These are phyloP conservation scores for Ophiostoma piceae DNA, from an alignment of 2,329 filamentous ascomycete genomes.

Conservation along the genomic window DNA sequence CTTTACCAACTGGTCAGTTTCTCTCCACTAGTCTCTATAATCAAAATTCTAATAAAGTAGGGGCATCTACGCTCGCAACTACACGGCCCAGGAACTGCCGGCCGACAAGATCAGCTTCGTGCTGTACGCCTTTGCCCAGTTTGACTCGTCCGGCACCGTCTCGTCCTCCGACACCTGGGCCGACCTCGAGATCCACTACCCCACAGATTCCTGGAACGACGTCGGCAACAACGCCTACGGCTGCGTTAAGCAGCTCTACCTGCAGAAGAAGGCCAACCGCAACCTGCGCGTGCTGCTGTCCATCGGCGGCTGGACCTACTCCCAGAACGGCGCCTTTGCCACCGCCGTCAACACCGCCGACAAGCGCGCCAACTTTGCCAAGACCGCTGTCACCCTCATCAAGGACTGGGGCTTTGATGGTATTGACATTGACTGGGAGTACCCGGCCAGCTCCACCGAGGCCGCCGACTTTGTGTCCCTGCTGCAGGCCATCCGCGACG, in stretches of 20 bases:
- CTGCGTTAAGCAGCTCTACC: slow-evolving; percentile 70
- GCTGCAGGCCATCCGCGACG: slow-evolving; percentile 41
- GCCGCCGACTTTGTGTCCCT: slow-evolving; percentile 44
- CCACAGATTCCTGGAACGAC: slow-evolving; percentile 62
- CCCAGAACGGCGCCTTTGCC: slow-evolving; percentile 59
- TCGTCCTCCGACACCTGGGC: slow-evolving; percentile 64
- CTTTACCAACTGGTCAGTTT: slow-evolving; percentile 45
- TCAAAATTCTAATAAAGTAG: slow-evolving; percentile 42
- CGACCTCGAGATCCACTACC: slow-evolving; percentile 68
- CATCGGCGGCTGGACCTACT: slow-evolving; percentile 84
- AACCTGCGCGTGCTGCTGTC: slow-evolving; percentile 72
- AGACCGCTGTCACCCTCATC: slow-evolving; percentile 61
- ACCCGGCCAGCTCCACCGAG: slow-evolving; percentile 37
- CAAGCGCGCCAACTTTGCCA: slow-evolving; percentile 62
- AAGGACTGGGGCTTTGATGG: slow-evolving; percentile 59
- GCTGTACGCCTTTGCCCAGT: slow-evolving; percentile 75
- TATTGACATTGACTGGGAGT: slow-evolving; percentile 41
- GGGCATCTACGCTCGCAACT: slow-evolving; percentile 71
- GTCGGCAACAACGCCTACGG: slow-evolving; percentile 70
- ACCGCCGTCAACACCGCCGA: slow-evolving; percentile 57
- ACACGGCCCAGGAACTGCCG: slow-evolving; percentile 65
- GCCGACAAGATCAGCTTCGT: slow-evolving; percentile 68
- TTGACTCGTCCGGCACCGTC: slow-evolving; percentile 66
- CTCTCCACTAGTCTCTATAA: neutral
- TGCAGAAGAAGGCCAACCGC: slow-evolving; percentile 71